Evolutionary conservation across 208 protist genomes (phyloP).

Genomic region (Blastocrithidia nonstop): DNA sequence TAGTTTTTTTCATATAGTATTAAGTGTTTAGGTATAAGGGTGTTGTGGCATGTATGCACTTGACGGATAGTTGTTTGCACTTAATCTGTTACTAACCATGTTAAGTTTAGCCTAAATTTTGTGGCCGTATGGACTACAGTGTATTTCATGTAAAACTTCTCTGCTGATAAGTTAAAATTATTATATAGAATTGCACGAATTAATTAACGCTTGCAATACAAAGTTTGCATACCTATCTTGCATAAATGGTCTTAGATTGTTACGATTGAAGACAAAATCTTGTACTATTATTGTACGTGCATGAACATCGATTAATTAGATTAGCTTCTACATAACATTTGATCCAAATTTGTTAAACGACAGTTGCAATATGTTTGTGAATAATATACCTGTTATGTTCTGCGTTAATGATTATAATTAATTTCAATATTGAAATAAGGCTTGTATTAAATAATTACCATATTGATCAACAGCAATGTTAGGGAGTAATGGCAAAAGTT

Average conservation of each 20-base stretch:
- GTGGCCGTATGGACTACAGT: constrained; percentile 50
- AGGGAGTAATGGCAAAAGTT: constrained; percentile 37
- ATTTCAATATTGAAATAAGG: constrained; percentile 58
- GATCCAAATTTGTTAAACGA: constrained; percentile 80
- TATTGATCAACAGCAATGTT: constrained; percentile 58
- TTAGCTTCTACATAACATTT: constrained; percentile 80
- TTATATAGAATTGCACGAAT: constrained; percentile 18
- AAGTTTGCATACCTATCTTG: constrained; percentile 79
- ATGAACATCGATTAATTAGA: constrained; percentile 19
- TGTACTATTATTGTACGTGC: constrained; percentile 24
- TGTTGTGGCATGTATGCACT: no score
- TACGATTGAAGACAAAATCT: constrained; percentile 41
- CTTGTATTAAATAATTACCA: constrained; percentile 84
- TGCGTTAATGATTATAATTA: constrained; percentile 13
- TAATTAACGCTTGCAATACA: constrained; percentile 69
- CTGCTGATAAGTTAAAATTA: constrained; percentile 34
- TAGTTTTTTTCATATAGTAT: no score
- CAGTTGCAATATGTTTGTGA: constrained; percentile 38
- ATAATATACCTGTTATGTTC: constrained; percentile 26
- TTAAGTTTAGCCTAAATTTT: constrained; percentile 56
- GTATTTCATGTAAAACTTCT: constrained; percentile 24
- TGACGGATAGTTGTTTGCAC: no score
- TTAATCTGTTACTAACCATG: no score
- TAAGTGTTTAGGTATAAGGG: no score
- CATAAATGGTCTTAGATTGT: constrained; percentile 44